Conservation (phyloP, 1,284 basidiomycete species). For the Kalmanozyma brasiliensis region DNA sequence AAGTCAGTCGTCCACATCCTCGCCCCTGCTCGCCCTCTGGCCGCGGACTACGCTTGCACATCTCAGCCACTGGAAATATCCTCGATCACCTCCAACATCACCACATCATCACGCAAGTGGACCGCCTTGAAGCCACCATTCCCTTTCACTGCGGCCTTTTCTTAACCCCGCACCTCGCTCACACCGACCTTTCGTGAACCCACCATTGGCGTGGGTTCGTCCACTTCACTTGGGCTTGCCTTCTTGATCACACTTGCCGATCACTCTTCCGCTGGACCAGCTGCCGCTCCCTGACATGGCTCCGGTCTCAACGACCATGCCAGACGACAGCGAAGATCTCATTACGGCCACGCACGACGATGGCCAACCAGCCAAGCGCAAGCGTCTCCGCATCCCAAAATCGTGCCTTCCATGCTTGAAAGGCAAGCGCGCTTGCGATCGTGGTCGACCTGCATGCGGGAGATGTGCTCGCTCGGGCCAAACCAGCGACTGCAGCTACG, state of each 20-base stretch:
- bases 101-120: too few species aligned
- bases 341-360: conserved; percentile 31
- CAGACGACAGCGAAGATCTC: conserved; percentile 8
- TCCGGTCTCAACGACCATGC: too few species aligned
- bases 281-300: too few species aligned
- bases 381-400: conserved; percentile 48
- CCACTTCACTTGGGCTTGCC: background rate
- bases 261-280: too few species aligned
- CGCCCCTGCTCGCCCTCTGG: too few species aligned
- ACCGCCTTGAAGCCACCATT: too few species aligned
- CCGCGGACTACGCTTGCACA: too few species aligned
- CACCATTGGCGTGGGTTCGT: too few species aligned
- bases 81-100: too few species aligned
- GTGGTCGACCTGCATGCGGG: conserved; percentile 37
- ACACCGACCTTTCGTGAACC: background rate
- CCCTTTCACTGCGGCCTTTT: conserved; percentile 3
- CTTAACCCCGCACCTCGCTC: conserved; percentile 7
- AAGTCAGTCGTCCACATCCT: too few species aligned
- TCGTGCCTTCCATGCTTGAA: conserved; percentile 45
- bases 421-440: conserved; percentile 49
- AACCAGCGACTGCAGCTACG: conserved; percentile 34
- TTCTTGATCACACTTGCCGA: too few species aligned
- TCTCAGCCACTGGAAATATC: too few species aligned
- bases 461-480: conserved; percentile 32
- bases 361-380: conserved; percentile 39